Evolutionary conservation across 2,329 filamentous ascomycete species (phyloP), one percentile per base, ranked within the genome.

Genomic region (Nigrospora sphaerica): DNA sequence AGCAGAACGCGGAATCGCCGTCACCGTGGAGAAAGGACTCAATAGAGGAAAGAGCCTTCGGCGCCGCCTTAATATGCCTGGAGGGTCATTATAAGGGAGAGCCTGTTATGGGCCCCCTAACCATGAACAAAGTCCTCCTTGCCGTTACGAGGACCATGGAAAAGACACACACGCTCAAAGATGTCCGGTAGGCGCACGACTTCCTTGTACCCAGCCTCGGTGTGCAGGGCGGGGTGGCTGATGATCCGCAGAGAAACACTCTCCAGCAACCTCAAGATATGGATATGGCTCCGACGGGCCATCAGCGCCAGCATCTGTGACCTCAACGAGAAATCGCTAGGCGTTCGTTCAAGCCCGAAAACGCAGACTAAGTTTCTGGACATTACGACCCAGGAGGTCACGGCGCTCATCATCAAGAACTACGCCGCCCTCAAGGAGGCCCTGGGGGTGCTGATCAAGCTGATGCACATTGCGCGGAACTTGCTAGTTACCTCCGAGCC

Each of bases 381-480:
- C 32, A 72, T 78, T 45, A 79, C 74, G n/a, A 73, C 78, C 3
- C 75, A 79, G 33, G 80, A 85, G 61, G 81, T 78, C 60, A 81
- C 79, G 1, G 71, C 74, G 14, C 65, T 84, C 34, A 83, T 85
- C 49, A 72, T 82, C 33, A 78, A 78, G 63, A 81, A 85, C 59
- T 79, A 82, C 56, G 70, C 68, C 6, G 69, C 70, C 23, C 70
- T 85, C 48, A 80, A 81, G 56, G 78, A 83, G 49, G 80, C 84
- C 48, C 63, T 85, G 46, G 75, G 78, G 45, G 75, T 80, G 48
- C 68, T 85, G 45, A 83, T 83, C 67, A 83, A 82, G 64, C 67
- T 85, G 48, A 79, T 85, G 76, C 78, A 83, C 50, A 81, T 85
- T 56, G 78, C 80, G 1, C 68, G 81, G 42, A 85, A 85, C 52